Base-by-base conservation (phyloP, 78 protist species). In the Cavenderia fasciculata region DNA sequence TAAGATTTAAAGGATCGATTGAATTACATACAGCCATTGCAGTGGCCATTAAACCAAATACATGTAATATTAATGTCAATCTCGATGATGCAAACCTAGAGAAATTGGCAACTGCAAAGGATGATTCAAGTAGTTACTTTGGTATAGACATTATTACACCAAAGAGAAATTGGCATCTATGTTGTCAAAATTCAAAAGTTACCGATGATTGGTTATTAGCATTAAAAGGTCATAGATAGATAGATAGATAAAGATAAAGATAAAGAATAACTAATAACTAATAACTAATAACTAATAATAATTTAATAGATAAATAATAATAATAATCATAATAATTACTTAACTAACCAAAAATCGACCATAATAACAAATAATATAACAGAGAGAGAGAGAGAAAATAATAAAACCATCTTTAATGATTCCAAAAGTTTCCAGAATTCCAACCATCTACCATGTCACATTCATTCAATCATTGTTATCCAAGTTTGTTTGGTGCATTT, bases 81-180 rank as follows among this genome's bases (percentile, higher is more conserved):
- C 27, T 51, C 43, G 57, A 69, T 10, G 10, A 69, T 46, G 54
- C 54, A 14, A 49, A 49, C 54, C 14, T 14, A 18, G 72, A 40
- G 25, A 63, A 63, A 21, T n/a, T n/a, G n/a, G n/a, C n/a, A n/a
- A n/a, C n/a, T 69, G 52, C 31, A n/a, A 66, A 79, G 54, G 69
- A 66, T 36, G 71, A 66, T 14, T 38, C 27, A 25, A 34, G 29
- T 34, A 43, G 63, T 43, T 79, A 79, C 29, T 66, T 79, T 79
- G 88, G 88, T 33, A 79, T 79, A 31, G 88, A 79, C 54, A 79
- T 79, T 41, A 44, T 46, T 8, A 79, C 88, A 41, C 88, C 76
- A 34, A 66, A 43, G 59, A 63, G 88, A 54, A 41, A 43, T 14
- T 79, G 76, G 74, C 74, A 79, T 29, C 43, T 79, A 23, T 63